phyloP scores from a whole-genome alignment of 73 alveolate species.

The Paramecium pentaurelia region DNA sequence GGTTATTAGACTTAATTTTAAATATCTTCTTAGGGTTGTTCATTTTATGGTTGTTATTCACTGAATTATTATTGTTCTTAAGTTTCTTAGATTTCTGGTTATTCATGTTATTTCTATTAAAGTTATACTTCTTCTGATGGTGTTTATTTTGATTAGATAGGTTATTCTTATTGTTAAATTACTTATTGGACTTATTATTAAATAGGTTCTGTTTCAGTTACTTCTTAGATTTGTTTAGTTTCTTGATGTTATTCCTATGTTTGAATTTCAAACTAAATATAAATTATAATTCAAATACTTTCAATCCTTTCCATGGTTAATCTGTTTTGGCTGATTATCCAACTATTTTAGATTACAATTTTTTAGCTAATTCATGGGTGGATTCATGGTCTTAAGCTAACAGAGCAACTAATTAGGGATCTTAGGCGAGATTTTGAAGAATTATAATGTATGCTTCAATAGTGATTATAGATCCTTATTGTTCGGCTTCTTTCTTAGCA shows the following conservation, averaged over 20 bases:
- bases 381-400: conserved; percentile 36
- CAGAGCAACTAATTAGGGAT: background rate
- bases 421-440: background rate
- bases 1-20: background rate
- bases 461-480: background rate
- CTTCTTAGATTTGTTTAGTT: background rate
- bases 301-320: conserved; percentile 38
- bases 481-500: conserved; percentile 8
- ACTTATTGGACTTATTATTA: background rate
- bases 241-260: background rate
- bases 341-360: background rate
- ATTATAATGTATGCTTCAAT: background rate
- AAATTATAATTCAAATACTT: background rate
- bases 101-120: background rate
- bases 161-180: background rate
- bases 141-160: background rate
- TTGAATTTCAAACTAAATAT: background rate
- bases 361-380: background rate
- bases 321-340: background rate
- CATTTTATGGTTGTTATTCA: background rate
- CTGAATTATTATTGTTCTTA: background rate
- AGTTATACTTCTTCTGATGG: background rate
- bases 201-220: background rate
- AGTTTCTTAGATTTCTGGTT: background rate
- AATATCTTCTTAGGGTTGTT: background rate